These are phyloP conservation scores for Pezizomycotina sp. DNA, from an alignment of 2,329 filamentous ascomycete genomes.

Conservation along the genomic window DNA sequence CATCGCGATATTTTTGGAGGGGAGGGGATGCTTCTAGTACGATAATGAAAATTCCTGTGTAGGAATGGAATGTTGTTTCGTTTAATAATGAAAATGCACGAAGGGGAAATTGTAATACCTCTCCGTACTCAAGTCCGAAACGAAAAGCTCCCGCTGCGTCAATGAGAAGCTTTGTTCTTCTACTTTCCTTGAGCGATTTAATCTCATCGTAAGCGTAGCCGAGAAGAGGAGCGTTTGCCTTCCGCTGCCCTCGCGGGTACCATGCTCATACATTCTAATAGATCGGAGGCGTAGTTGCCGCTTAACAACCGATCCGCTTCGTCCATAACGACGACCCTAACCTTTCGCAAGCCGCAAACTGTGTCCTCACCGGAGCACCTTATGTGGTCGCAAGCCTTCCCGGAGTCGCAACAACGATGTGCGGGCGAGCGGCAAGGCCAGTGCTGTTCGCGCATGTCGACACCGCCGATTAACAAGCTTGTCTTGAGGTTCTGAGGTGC, in stretches of 20 bases:
- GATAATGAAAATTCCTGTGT: too few species aligned
- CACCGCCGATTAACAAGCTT: slow-evolving; percentile 76
- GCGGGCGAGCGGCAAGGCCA: slow-evolving; percentile 87
- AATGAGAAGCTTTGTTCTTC: slow-evolving; percentile 39
- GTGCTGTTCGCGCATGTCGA: slow-evolving; percentile 85
- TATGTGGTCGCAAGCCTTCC: slow-evolving; percentile 85
- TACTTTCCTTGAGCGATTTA: slow-evolving; percentile 67
- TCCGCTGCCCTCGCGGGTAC: slow-evolving; percentile 47
- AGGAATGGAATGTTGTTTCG: too few species aligned
- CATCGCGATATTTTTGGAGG: too few species aligned
- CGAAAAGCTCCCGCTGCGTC: slow-evolving; percentile 60
- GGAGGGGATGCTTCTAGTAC: too few species aligned
- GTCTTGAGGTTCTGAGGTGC: slow-evolving; percentile 75
- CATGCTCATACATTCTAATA: slow-evolving; percentile 70
- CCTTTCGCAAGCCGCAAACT: slow-evolving; percentile 59
- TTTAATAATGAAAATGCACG: too few species aligned
- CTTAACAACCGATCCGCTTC: slow-evolving; percentile 77
- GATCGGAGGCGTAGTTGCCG: slow-evolving; percentile 43
- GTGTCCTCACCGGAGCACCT: slow-evolving; percentile 82
- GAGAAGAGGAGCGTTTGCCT: slow-evolving; percentile 81
- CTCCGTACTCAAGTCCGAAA: slow-evolving; percentile 72
- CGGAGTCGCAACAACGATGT: too few species aligned
- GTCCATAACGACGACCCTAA: slow-evolving; percentile 78
- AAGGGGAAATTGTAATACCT: slow-evolving; percentile 20
- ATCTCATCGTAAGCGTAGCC: slow-evolving; percentile 83